A percentile compares a stretch with the other conserved stretches of the same genome.
Conservation (phyloP, 2,329 filamentous ascomycete species). For the Ophiostoma ulmi region DNA sequence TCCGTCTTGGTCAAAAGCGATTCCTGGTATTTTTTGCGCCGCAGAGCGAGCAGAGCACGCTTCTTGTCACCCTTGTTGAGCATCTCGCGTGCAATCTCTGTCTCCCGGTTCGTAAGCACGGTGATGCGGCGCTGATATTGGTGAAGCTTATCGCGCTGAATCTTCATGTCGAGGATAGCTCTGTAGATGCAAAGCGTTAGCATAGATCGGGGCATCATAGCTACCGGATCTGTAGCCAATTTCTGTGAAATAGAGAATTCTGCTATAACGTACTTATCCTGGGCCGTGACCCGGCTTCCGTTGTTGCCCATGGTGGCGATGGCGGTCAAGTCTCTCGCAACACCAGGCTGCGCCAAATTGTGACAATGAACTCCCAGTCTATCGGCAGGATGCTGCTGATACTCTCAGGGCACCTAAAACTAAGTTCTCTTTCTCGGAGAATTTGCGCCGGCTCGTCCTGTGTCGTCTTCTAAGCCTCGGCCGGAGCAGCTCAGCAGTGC, state of each 20-base stretch:
- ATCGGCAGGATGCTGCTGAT: not conserved
- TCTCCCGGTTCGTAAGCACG: slow-evolving; percentile 80
- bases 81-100: slow-evolving; percentile 76
- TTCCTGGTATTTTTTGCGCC: slow-evolving; percentile 96
- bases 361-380: not conserved
- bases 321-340: not conserved
- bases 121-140: slow-evolving; percentile 92
- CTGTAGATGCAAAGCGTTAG: slow-evolving; percentile 42
- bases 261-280: slow-evolving; percentile 67
- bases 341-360: not conserved
- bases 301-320: slow-evolving; percentile 48
- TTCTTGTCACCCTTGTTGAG: slow-evolving; percentile 73
- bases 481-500: not conserved
- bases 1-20: slow-evolving; percentile 84
- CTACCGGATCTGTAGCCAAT: not conserved
- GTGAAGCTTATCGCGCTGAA: slow-evolving; percentile 92
- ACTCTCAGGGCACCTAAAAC: not conserved
- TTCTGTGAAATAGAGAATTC: not conserved
- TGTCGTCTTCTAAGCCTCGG: not conserved
- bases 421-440: not conserved
- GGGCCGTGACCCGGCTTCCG: slow-evolving; percentile 56
- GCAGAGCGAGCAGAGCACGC: slow-evolving; percentile 78
- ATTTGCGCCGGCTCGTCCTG: not conserved
- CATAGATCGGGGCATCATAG: not conserved
- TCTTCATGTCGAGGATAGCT: slow-evolving; percentile 96